Base-by-base conservation (phyloP, 1,284 basidiomycete species). In the Cryptococcus sp. region DNA sequence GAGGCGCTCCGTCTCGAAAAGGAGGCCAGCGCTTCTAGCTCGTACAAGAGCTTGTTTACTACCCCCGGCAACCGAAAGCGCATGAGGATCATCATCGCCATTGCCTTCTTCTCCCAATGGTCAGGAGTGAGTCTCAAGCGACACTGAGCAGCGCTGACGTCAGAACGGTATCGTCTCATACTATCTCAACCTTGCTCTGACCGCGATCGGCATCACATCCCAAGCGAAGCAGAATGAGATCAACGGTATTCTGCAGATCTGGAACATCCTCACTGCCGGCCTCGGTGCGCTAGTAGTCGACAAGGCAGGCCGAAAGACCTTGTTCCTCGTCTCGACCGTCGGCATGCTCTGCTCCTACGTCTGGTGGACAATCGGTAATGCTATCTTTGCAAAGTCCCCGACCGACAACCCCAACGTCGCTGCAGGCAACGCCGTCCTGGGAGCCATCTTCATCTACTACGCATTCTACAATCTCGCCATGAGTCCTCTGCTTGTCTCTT, bases 161-260 rank as follows among this genome's bases (percentile, higher is more conserved):
- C 84, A 69, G 85, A 86, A 87, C 67, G 86, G 86, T 47, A 76
- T 88, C 44, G 84, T 88, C 15, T 62, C 85, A 10, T 77, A 88
- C 81, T 90, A 90, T 81, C 83, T 90, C 62, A 86, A 82, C 78
- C 82, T 84, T 68, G 86, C 90, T 55, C 85, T 91, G 66, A 80
- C 84, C 64, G 82, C 83, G 61, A 86, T 91, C 60, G 88, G 88
- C 51, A 86, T 91, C 69, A 58, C 44, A 3, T 31, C 42, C 25
- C 39, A 45, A 8, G n/a, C 20, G n/a, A 19, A 58, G 31, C 54
- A 64, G 85, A 62, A 59, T 22, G 56, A 65, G 16, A 65, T 67
- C 62, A 72, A 70, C 53, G 70, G 65, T 53, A 60, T 62, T 15
- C 60, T 68, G 7, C 62, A 66, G 48, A 56, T 72, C 31, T 75